phyloP scores from a whole-genome alignment of 192 early-diverging fungal genomes.

The Coemansia sp. region DNA sequence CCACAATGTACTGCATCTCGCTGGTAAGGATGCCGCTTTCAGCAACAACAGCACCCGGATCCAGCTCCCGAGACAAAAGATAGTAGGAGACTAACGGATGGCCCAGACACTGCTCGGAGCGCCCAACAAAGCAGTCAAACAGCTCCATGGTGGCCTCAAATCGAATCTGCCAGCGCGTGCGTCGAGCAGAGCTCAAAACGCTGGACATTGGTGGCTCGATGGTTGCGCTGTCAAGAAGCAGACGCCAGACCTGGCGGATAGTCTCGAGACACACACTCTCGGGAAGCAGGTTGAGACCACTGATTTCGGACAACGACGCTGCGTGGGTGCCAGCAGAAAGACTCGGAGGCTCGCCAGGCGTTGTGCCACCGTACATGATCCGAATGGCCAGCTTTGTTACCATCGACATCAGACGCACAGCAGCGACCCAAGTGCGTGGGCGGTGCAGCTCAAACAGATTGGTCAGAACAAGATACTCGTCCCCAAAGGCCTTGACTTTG shows the following conservation, averaged over 20 bases:
- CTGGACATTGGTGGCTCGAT: constrained; percentile 34
- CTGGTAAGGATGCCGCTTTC: constrained; percentile 46
- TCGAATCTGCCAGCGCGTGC: constrained; percentile 56
- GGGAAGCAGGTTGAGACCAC: constrained; percentile 40
- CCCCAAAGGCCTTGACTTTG: constrained; percentile 32
- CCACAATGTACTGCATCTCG: constrained; percentile 53
- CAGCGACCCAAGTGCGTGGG: constrained; percentile 51
- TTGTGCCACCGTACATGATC: constrained; percentile 50
- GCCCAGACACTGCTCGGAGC: constrained; percentile 37
- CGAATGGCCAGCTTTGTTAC: constrained; percentile 45
- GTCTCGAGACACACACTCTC: constrained; percentile 49
- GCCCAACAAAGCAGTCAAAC: constrained; percentile 51
- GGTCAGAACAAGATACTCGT: constrained; percentile 48
- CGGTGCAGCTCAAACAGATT: constrained; percentile 45
- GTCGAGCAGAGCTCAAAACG: constrained; percentile 42
- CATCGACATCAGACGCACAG: constrained; percentile 48
- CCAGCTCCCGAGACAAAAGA: constrained; percentile 44
- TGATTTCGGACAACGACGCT: constrained; percentile 47
- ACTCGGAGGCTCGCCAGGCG: constrained; percentile 24
- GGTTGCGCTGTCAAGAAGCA: constrained; percentile 45
- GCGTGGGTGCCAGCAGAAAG: constrained; percentile 43
- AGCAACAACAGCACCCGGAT: constrained; percentile 45
- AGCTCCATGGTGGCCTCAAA: constrained; percentile 53
- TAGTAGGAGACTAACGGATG: constrained; percentile 52
- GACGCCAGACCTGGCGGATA: constrained; percentile 49